phyloP scores from a whole-genome alignment of 2,329 filamentous ascomycete genomes.

The Pseudocercospora cruenta region DNA sequence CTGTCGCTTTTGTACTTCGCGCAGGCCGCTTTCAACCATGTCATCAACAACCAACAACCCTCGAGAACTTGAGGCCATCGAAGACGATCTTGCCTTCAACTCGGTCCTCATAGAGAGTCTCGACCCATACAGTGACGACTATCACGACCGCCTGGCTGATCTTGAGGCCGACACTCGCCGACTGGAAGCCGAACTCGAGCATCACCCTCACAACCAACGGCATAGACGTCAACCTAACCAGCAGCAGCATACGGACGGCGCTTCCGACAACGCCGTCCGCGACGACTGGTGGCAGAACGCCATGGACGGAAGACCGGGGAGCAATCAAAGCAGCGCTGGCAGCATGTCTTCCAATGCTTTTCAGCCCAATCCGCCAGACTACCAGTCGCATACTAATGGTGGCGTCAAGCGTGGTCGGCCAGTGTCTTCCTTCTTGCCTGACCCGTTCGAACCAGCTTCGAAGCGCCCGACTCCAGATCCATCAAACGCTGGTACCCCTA shows the following conservation, averaged over 20 bases:
- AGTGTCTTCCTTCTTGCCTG: conserved; percentile 20
- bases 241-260: conserved; percentile 20
- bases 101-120: conserved; percentile 37
- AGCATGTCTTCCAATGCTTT: not conserved
- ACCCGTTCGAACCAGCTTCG: conserved; percentile 24
- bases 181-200: conserved; percentile 7
- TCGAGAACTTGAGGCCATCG: conserved; percentile 29
- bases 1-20: not conserved
- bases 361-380: not conserved
- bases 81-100: conserved; percentile 41
- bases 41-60: conserved; percentile 2
- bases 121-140: conserved; percentile 37
- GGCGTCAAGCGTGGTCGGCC: conserved; percentile 30
- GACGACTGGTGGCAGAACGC: conserved; percentile 25
- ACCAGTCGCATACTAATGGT: not conserved
- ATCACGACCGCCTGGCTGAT: conserved; percentile 28
- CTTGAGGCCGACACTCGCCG: conserved; percentile 26
- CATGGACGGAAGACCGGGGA: conserved; percentile 24
- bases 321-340: conserved; percentile 20
- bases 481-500: conserved; percentile 32
- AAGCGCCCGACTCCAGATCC: conserved; percentile 38
- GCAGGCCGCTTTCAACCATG: conserved; percentile 1
- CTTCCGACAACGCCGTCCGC: conserved; percentile 10
- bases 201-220: conserved; percentile 4
- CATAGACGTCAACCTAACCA: not conserved